Percentiles rank a stretch among this genome's conserved stretches.
Evolutionary conservation across 768 basidiomycete species (phyloP).

Genomic region (Suillus occidentalis): DNA sequence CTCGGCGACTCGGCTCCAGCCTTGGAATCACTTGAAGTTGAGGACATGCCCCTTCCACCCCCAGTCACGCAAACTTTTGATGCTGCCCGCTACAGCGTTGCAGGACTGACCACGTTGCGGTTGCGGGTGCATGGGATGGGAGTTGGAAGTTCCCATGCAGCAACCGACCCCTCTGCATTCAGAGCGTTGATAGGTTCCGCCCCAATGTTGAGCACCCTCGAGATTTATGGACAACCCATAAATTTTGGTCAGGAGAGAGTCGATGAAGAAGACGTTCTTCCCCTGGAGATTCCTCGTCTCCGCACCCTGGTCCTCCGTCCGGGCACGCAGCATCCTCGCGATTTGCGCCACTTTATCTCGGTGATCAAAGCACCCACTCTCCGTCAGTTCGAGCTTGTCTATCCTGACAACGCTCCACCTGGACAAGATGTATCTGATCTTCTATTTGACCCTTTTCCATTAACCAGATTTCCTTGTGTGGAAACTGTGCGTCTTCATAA

Average conservation of each 20-base stretch:
- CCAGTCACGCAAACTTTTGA: conserved; percentile 4
- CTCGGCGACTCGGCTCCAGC: conserved; percentile 1
- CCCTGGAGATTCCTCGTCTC: conserved; percentile 7
- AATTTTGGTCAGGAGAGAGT: conserved; percentile 1
- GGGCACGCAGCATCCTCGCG: conserved; percentile 12
- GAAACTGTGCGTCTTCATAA: conserved; percentile 3
- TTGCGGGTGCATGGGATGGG: not conserved
- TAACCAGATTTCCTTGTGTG: conserved; percentile 9
- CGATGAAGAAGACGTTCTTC: conserved; percentile 1
- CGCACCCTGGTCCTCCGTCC: conserved; percentile 11
- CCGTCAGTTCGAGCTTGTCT: conserved; percentile 2
- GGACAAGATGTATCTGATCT: conserved; percentile 7
- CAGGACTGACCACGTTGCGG: conserved; percentile 2
- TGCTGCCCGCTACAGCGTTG: conserved; percentile 4
- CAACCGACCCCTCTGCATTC: conserved; percentile 7
- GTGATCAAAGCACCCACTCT: conserved; percentile 9
- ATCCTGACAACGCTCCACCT: not conserved
- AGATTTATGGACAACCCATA: conserved; percentile 5
- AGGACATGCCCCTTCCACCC: conserved; percentile 6
- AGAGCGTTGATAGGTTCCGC: conserved; percentile 3
- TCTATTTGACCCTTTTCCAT: conserved; percentile 12
- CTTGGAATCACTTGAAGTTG: conserved; percentile 1
- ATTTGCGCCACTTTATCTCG: conserved; percentile 12
- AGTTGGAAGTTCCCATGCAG: conserved; percentile 3
- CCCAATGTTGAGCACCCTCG: conserved; percentile 3